These are phyloP conservation scores for Boechera retrofracta DNA, from an alignment of 345 rosid genomes.

Conservation along the genomic window DNA sequence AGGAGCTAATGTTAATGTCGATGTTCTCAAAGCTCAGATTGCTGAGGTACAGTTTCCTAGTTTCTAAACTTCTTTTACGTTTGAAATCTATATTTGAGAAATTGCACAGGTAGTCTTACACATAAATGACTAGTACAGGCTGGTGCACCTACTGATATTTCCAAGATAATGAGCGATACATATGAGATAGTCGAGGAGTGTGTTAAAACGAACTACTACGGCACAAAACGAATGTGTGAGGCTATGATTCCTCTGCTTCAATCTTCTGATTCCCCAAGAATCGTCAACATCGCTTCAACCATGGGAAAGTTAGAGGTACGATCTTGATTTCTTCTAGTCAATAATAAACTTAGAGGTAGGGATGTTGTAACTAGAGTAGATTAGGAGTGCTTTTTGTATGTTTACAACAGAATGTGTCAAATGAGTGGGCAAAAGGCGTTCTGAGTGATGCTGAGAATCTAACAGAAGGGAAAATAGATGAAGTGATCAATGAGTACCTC, in stretches of 20 bases:
- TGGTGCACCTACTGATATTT: slow-evolving; percentile 38
- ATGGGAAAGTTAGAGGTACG: slow-evolving; percentile 52
- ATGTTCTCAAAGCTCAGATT: slow-evolving; percentile 38
- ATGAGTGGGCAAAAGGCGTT: slow-evolving; percentile 52
- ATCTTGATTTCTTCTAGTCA: slow-evolving; percentile 3
- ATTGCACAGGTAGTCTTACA: not conserved
- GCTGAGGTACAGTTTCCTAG: slow-evolving; percentile 29
- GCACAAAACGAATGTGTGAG: slow-evolving; percentile 56
- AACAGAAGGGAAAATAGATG: slow-evolving; percentile 54
- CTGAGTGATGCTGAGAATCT: slow-evolving; percentile 52
- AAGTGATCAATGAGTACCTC: slow-evolving; percentile 47
- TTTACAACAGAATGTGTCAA: slow-evolving; percentile 37
- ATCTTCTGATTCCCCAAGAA: slow-evolving; percentile 54
- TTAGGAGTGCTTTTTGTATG: no score
- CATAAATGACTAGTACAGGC: slow-evolving; percentile 25
- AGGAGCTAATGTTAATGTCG: slow-evolving; percentile 39
- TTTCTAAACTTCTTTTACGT: not conserved
- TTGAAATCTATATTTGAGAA: not conserved
- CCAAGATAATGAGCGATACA: slow-evolving; percentile 43
- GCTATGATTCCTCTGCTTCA: slow-evolving; percentile 55
- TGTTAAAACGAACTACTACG: slow-evolving; percentile 57
- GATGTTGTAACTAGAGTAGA: not conserved
- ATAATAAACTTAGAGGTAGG: not conserved
- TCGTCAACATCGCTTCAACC: slow-evolving; percentile 58
- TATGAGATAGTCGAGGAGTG: slow-evolving; percentile 51